These are phyloP conservation scores for Calonectria montana DNA, from an alignment of 2,329 filamentous ascomycete species.

Conservation along the genomic window DNA sequence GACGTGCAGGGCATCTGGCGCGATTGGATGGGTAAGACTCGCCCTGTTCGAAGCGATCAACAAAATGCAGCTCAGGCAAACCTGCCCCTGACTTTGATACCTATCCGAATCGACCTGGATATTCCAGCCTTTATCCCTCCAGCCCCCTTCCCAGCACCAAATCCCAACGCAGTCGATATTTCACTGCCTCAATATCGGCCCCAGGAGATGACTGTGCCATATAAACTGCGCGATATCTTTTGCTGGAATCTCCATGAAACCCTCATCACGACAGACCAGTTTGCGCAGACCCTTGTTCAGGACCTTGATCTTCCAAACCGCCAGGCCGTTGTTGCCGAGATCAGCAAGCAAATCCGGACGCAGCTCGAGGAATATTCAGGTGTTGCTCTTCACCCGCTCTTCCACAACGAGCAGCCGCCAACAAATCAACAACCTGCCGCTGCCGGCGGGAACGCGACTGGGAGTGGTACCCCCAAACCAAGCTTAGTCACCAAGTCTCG, in stretches of 20 bases:
- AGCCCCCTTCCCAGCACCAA: conserved; percentile 72
- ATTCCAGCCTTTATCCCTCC: conserved; percentile 80
- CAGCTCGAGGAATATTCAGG: conserved; percentile 97
- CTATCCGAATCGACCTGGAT: conserved; percentile 96
- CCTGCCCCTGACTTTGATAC: conserved; percentile 89
- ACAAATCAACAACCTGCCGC: conserved; percentile 34
- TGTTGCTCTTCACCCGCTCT: conserved; percentile 91
- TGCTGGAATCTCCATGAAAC: conserved; percentile 98
- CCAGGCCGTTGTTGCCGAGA: conserved; percentile 76
- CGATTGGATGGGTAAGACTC: conserved; percentile 90
- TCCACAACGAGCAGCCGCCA: conserved; percentile 69
- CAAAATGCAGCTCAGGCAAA: conserved; percentile 75
- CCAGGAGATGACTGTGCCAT: conserved; percentile 84
- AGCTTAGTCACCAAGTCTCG: conserved; percentile 47
- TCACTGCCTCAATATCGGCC: conserved; percentile 81
- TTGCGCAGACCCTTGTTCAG: conserved; percentile 89
- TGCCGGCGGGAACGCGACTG: conserved; percentile 25
- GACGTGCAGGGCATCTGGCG: conserved; percentile 91
- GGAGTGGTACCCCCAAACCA: conserved; percentile 45
- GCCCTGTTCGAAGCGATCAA: conserved; percentile 65
- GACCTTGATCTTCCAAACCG: conserved; percentile 91
- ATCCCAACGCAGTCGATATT: conserved; percentile 74
- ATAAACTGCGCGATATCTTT: conserved; percentile 93
- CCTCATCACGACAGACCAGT: conserved; percentile 93
- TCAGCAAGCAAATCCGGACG: conserved; percentile 93